Evolutionary conservation across 1,284 basidiomycete species (phyloP).

Genomic region (Apiotrichum brassicae): DNA sequence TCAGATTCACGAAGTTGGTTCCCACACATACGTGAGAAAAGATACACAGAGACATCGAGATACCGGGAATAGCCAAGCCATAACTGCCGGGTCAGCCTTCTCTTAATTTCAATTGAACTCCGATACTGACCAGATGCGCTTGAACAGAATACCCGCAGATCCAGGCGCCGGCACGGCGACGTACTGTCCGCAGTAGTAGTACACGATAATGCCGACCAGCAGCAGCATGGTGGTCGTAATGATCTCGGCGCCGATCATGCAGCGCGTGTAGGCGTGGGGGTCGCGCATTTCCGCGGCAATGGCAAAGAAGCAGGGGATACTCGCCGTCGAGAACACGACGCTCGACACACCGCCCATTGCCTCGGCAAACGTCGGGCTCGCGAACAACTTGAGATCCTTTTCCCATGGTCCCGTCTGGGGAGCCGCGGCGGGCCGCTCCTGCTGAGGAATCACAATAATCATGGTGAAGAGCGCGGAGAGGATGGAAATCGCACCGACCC

Average conservation of each 20-base stretch:
- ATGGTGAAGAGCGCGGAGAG: constrained; percentile 32
- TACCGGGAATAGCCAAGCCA: constrained; percentile 32
- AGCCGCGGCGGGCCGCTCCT: constrained; percentile 37
- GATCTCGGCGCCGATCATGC: constrained; percentile 21
- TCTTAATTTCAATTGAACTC: no score
- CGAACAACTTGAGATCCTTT: constrained; percentile 26
- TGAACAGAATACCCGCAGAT: constrained; percentile 37
- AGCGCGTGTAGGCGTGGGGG: constrained; percentile 25
- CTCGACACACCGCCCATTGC: constrained; percentile 28
- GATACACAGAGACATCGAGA: constrained; percentile 27
- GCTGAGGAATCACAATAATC: constrained; percentile 35
- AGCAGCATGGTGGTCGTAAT: constrained; percentile 13
- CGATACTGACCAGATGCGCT: constrained; percentile 13
- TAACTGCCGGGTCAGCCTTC: no score
- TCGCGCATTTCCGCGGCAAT: constrained; percentile 40
- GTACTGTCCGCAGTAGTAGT: constrained; percentile 3
- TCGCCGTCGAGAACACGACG: constrained; percentile 26
- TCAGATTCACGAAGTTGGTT: constrained; percentile 25
- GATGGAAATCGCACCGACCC: constrained; percentile 31
- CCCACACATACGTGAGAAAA: constrained; percentile 20
- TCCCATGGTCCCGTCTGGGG: constrained; percentile 33
- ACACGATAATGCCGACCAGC: constrained; percentile 4
- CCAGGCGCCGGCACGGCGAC: constrained; percentile 32
- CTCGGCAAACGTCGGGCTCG: constrained; percentile 23
- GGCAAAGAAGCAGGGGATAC: constrained; percentile 25